phyloP scores from a whole-genome alignment of 768 basidiomycete species.

The Auricularia cornea region DNA sequence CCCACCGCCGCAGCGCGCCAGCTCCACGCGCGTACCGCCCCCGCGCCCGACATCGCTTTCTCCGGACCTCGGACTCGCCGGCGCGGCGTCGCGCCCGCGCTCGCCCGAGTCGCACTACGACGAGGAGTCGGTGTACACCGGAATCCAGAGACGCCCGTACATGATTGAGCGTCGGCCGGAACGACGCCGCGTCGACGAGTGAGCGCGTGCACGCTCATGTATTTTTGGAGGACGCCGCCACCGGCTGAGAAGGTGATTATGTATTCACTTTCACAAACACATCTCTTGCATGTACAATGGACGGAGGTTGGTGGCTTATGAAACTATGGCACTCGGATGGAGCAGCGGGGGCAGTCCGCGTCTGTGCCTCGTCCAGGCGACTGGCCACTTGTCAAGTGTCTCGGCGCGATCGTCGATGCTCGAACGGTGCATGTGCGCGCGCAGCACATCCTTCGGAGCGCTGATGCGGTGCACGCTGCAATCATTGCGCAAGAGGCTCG shows the following conservation, averaged over 20 bases:
- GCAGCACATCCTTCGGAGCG: no score
- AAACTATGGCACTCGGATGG: no score
- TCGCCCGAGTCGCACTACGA: slow-evolving; percentile 1
- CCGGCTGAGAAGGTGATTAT: neutral
- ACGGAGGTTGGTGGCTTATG: no score
- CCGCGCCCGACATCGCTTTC: neutral
- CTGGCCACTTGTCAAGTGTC: no score
- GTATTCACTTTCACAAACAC: neutral
- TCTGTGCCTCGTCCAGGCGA: no score
- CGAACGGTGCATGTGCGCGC: no score
- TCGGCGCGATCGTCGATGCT: no score
- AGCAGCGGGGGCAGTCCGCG: no score
- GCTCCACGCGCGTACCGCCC: neutral
- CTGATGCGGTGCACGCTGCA: no score
- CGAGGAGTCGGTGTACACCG: neutral
- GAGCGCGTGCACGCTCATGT: neutral
- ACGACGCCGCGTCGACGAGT: neutral
- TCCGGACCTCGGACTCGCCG: neutral
- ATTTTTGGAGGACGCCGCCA: neutral
- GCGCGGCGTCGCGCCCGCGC: neutral
- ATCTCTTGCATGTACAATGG: no score
- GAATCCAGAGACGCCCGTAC: neutral
- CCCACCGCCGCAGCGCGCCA: neutral
- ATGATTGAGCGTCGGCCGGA: neutral
- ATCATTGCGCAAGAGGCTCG: no score